Conservation (phyloP, 2,329 filamentous ascomycete species). For the Ophiocordyceps unilateralis region DNA sequence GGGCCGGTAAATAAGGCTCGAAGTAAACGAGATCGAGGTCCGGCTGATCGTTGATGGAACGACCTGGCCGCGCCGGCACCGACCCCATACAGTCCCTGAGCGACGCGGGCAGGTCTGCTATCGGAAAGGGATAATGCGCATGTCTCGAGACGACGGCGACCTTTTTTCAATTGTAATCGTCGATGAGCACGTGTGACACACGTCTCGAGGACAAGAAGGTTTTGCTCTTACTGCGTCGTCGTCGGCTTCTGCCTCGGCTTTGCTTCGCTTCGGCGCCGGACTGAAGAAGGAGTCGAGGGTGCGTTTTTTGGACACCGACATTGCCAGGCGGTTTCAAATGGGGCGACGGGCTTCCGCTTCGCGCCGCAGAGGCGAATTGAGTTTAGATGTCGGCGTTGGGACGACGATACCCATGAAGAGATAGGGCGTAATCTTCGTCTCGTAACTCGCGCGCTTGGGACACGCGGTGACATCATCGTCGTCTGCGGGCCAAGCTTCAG, state of each 20-base stretch:
- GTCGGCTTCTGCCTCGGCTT: conserved; percentile 1
- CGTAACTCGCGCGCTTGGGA: background rate
- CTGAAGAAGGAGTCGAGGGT: conserved; percentile 54
- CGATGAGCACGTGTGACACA: background rate
- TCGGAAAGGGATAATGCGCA: conserved; percentile 31
- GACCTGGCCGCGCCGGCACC: conserved; percentile 33
- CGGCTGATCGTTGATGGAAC: conserved; percentile 44
- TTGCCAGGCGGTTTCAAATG: background rate
- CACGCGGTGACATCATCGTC: background rate
- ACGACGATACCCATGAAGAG: background rate
- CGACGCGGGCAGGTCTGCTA: conserved; percentile 22
- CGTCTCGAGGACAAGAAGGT: background rate
- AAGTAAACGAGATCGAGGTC: conserved; percentile 62
- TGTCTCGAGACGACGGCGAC: conserved; percentile 16
- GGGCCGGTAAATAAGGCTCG: conserved; percentile 49
- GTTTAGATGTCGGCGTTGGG: background rate
- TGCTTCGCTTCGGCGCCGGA: conserved; percentile 9
- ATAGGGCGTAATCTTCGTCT: background rate
- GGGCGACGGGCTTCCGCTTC: too few relatives aligned
- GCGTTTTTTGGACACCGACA: conserved; percentile 18
- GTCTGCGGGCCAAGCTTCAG: background rate
- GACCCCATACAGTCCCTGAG: conserved; percentile 22
- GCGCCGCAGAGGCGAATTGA: background rate
- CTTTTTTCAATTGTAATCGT: background rate
- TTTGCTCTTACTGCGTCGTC: conserved; percentile 1